These are phyloP conservation scores for Capsella bursapastoris DNA, from an alignment of 345 rosid species.

Conservation along the genomic window DNA sequence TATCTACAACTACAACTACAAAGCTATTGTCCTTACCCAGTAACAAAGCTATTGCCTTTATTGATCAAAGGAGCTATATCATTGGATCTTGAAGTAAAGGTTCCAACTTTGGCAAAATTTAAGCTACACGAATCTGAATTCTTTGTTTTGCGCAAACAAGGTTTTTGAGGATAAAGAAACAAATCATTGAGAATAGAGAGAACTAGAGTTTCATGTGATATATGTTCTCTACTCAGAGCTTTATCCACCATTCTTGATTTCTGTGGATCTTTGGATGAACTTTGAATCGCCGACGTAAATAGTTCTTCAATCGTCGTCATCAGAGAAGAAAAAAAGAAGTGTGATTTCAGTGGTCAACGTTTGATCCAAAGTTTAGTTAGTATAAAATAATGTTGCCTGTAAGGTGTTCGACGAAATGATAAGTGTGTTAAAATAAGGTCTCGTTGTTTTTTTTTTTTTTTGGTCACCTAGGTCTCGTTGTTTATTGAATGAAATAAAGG, in stretches of 20 bases:
- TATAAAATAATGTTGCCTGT: not conserved
- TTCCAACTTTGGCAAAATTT: conserved; percentile 83
- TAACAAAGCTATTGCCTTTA: not conserved
- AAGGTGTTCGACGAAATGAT: conserved; percentile 17
- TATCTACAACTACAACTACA: not conserved
- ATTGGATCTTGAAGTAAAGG: conserved; percentile 41
- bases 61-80: conserved; percentile 30
- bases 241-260: conserved; percentile 44
- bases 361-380: conserved; percentile 1
- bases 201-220: conserved; percentile 52
- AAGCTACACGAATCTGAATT: conserved; percentile 62
- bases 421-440: too few relatives aligned
- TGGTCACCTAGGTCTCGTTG: too few relatives aligned
- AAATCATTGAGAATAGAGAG: conserved; percentile 60
- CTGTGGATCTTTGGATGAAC: conserved; percentile 34
- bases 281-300: not conserved
- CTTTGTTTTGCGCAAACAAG: conserved; percentile 46
- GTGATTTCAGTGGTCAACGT: not conserved
- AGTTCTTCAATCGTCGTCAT: not conserved
- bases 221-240: conserved; percentile 43
- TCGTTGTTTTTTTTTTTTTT: too few relatives aligned
- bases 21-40: conserved; percentile 14
- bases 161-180: conserved; percentile 54
- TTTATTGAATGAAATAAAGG: too few relatives aligned
- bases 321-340: not conserved